These are phyloP conservation scores for Tranzscheliella williamsii DNA, from an alignment of 1,284 basidiomycete genomes.

Conservation along the genomic window DNA sequence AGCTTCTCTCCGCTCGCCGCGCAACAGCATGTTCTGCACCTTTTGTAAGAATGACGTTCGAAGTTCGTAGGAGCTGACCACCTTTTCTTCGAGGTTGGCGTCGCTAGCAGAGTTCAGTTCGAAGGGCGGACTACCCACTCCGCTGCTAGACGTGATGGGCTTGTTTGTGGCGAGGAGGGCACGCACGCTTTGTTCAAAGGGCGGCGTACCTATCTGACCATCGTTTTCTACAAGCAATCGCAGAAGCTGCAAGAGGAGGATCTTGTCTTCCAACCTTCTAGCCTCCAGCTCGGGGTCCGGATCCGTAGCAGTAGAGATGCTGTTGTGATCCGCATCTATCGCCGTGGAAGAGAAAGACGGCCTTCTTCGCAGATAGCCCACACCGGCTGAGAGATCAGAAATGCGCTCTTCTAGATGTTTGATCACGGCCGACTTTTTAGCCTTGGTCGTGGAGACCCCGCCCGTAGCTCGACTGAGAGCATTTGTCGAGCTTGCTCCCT, in stretches of 20 bases:
- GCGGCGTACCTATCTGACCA: constrained; percentile 36
- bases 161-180: constrained; percentile 20
- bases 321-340: neutral
- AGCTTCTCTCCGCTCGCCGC: constrained; percentile 82
- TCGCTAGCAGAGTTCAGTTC: neutral
- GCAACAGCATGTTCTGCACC: constrained; percentile 50
- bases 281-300: constrained; percentile 34
- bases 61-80: constrained; percentile 48
- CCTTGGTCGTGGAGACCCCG: constrained; percentile 23
- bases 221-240: constrained; percentile 54
- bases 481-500: constrained; percentile 32
- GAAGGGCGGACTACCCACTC: neutral
- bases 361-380: constrained; percentile 50
- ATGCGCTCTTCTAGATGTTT: constrained; percentile 52
- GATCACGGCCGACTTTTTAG: constrained; percentile 50
- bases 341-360: constrained; percentile 24
- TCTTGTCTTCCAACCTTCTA: constrained; percentile 51
- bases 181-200: constrained; percentile 40
- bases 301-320: constrained; percentile 1
- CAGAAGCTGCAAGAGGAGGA: constrained; percentile 48
- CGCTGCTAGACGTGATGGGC: constrained; percentile 4
- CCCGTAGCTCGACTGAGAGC: constrained; percentile 47
- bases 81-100: constrained; percentile 6
- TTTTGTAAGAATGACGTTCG: constrained; percentile 44
- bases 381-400: constrained; percentile 45